Evolutionary conservation across 768 basidiomycete genomes (phyloP).

Genomic region (Pulveroboletus ravenelii): DNA sequence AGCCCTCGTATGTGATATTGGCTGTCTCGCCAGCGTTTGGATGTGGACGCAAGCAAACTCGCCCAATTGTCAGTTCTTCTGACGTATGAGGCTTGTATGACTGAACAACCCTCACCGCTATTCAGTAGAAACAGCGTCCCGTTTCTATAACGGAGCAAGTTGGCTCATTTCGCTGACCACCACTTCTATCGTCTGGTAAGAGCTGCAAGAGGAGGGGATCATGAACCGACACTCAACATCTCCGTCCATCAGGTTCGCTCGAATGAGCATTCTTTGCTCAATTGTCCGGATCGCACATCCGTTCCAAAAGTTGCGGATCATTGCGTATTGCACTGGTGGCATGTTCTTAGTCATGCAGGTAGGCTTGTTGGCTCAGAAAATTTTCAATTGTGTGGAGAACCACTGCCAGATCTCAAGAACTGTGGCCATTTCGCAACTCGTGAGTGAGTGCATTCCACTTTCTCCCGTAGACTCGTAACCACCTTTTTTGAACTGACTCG

Average conservation of each 20-base stretch:
- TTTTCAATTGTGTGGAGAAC: constrained; percentile 8
- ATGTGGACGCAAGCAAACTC: constrained; percentile 15
- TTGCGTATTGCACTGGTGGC: constrained; percentile 14
- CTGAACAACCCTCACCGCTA: background rate
- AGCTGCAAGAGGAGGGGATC: background rate
- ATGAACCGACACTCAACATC: background rate
- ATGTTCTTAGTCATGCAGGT: constrained; percentile 14
- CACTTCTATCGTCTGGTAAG: constrained; percentile 23
- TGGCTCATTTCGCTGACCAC: constrained; percentile 21
- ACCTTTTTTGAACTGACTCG: background rate
- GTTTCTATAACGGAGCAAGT: background rate
- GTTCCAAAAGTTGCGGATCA: constrained; percentile 1
- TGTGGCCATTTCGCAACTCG: constrained; percentile 21
- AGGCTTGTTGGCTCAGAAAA: constrained; percentile 17
- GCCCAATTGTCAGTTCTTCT: constrained; percentile 5
- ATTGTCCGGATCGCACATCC: constrained; percentile 21
- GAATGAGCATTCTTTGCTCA: constrained; percentile 28
- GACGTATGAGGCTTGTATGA: background rate
- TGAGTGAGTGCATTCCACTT: constrained; percentile 16
- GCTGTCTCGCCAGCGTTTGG: constrained; percentile 21
- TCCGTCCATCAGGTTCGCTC: constrained; percentile 16
- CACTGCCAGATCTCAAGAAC: background rate
- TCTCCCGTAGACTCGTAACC: background rate
- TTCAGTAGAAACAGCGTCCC: background rate
- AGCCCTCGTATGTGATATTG: constrained; percentile 21